Base-by-base conservation (phyloP, 1,284 basidiomycete species). In the Cerioporus squamosus region DNA sequence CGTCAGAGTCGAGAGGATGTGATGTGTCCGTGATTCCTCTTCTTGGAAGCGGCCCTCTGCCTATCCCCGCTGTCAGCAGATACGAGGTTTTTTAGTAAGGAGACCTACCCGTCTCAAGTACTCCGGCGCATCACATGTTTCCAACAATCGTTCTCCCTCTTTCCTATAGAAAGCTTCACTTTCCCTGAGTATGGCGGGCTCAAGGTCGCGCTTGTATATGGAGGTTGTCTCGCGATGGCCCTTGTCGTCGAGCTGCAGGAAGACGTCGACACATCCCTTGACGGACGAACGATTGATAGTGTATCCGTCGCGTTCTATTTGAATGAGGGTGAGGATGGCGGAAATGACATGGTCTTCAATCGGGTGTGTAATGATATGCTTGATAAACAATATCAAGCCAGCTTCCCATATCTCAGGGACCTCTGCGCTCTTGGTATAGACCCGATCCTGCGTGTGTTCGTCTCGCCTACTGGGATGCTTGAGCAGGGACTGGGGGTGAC, bases 281-380 rank as follows among this genome's bases (percentile, higher is more conserved):
- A 98, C 86, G 5, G 93, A 90, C 7, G 94, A 97, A 29, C 94
- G 89, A 72, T 95, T 95, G 71, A 99, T 96, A 48, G 86, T 86
- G 65, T 91, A 91, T 23, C 96, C 96, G 63, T 97, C 91, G 18
- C 97, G 89, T 70, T 99, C 97, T 59, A 94, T 88, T 65, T 88
- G 92, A 52, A 99, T 89, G 74, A 97, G 93, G 33, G 85, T 86
- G 52, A 98, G 82, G 44, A 98, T 82, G 5, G 95, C 94, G 20
- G 83, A 79, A 64, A 94, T 83, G 63, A 98, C 77, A 68, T 96
- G 91, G 39, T 86, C 85, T 67, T 91, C 86, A 74, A 99, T 95
- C 44, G 94, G 91, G 15, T 87, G 81, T 45, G 85, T 83, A 66
- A 98, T 84, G 69, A 98, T 95, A 60, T 90, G 89, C 60, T 89